Conservation (phyloP, 2,329 filamentous ascomycete species). For the Hypoxylon sp. region DNA sequence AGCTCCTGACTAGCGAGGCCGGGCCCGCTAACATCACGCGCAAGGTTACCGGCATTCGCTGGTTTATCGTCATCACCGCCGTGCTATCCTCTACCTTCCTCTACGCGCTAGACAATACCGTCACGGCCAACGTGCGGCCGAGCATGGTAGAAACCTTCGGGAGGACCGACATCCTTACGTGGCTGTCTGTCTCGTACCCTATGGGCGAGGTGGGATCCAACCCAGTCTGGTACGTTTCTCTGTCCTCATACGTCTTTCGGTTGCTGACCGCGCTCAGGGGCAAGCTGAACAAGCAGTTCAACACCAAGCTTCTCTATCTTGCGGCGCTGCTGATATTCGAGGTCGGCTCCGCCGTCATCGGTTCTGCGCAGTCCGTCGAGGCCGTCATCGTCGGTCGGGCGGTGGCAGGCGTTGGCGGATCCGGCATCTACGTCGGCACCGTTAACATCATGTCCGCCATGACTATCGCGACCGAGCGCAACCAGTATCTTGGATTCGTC, state of each 20-base stretch:
- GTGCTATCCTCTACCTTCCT: slow-evolving; percentile 44
- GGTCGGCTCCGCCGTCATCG: neutral
- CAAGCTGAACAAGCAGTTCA: slow-evolving; percentile 11
- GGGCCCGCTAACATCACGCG: too few species aligned
- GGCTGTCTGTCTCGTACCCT: slow-evolving; percentile 46
- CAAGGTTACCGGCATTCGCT: too few species aligned
- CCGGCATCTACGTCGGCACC: neutral
- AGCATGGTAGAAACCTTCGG: slow-evolving; percentile 49
- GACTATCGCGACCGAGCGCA: neutral
- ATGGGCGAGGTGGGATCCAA: slow-evolving; percentile 41
- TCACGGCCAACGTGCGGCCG: slow-evolving; percentile 54
- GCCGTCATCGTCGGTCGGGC: neutral
- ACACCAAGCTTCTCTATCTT: slow-evolving; percentile 20
- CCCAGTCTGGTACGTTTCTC: slow-evolving; percentile 29
- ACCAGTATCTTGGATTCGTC: neutral
- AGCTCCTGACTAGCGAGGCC: too few species aligned
- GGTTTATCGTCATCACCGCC: neutral
- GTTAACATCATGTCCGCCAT: neutral
- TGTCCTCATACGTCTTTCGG: too few species aligned
- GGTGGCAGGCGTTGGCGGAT: neutral
- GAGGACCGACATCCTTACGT: slow-evolving; percentile 50
- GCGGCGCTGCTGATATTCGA: neutral
- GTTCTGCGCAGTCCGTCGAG: neutral
- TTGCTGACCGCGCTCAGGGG: slow-evolving; percentile 23
- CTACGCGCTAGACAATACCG: slow-evolving; percentile 52